Base-by-base conservation (phyloP, 257 asterid species). In the Nicotiana attenuata region DNA sequence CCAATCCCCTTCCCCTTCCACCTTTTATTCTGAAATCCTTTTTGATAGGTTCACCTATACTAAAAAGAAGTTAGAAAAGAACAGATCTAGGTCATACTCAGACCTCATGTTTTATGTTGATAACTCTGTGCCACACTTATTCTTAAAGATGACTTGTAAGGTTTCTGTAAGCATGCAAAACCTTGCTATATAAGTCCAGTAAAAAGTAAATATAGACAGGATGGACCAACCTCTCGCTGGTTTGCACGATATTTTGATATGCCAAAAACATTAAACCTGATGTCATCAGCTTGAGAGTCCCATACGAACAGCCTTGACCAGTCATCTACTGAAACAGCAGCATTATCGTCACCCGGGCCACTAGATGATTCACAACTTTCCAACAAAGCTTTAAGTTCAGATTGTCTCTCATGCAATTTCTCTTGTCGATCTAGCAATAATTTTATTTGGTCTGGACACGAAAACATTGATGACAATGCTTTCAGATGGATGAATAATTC, bases 161-260 rank as follows among this genome's bases (percentile, higher is more conserved):
- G 20, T 1, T 11, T n/a, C 11, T 20, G 57, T 69, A 69, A 38
- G 77, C 31, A 69, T 38, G 65, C 67, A 50, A 38, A 24, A 47
- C 77, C 56, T 47, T 47, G 77, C 26, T 35, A 59, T 47, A 47
- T 41, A 29, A 65, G 60, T 65, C 65, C 53, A 22, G 79, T 60
- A 83, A 38, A 76, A 63, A 63, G 29, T 16, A 67, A 55, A 55
- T 52, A 38, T 28, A 41, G 80, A 75, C 45, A 56, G 75, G 50
- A 81, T 26, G 64, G 55, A 64, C 89, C 71, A 75, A 96, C 98
- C 98, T 96, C 99, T 35, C 90, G 91, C 87, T 96, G 99, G 88
- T 96, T 96, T 76, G 98, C 91, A 66, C 99, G 98, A 85, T 94
- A 96, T 6, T 91, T 64, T 13, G 98, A 86, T 83, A 96, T 94